A percentile compares a stretch with the other conserved stretches of the same genome.
Conservation (phyloP, 148 eudicot species). For the Rhododendron williamsianum region DNA sequence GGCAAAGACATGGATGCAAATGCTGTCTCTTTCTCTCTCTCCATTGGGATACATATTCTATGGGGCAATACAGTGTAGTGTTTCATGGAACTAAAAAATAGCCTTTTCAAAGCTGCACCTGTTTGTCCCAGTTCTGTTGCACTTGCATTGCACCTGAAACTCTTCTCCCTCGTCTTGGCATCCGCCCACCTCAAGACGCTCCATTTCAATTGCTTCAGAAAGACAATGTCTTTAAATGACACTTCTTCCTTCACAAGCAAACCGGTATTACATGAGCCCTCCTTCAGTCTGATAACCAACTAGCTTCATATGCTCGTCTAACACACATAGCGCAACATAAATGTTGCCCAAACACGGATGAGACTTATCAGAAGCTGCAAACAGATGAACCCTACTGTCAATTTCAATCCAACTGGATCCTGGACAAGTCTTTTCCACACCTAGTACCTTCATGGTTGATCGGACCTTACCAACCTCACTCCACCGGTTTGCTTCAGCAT, state of each 20-base stretch:
- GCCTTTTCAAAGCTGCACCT: neutral
- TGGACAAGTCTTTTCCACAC: conserved; percentile 18
- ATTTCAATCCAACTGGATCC: conserved; percentile 24
- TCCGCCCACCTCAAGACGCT: neutral
- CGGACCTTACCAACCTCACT: conserved; percentile 15
- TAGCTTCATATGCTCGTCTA: conserved; percentile 20
- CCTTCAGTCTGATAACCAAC: conserved; percentile 5
- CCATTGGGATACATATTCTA: too few relatives aligned
- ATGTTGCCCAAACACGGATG: conserved; percentile 11
- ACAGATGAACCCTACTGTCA: conserved; percentile 16
- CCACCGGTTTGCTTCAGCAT: conserved; percentile 22
- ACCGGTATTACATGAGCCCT: neutral
- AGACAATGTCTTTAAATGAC: neutral
- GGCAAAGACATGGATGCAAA: too few relatives aligned
- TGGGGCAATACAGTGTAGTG: too few relatives aligned
- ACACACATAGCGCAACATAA: neutral
- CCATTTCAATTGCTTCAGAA: neutral
- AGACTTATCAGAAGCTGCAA: conserved; percentile 25
- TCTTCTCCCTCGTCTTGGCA: neutral
- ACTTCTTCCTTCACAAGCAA: neutral
- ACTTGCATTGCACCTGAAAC: neutral
- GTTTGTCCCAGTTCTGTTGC: neutral
- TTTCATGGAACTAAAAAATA: neutral
- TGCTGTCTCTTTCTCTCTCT: too few relatives aligned
- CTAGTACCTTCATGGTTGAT: conserved; percentile 13